Conservation (phyloP, 2,329 filamentous ascomycete genomes). For the Drechslerella coelobrocha region DNA sequence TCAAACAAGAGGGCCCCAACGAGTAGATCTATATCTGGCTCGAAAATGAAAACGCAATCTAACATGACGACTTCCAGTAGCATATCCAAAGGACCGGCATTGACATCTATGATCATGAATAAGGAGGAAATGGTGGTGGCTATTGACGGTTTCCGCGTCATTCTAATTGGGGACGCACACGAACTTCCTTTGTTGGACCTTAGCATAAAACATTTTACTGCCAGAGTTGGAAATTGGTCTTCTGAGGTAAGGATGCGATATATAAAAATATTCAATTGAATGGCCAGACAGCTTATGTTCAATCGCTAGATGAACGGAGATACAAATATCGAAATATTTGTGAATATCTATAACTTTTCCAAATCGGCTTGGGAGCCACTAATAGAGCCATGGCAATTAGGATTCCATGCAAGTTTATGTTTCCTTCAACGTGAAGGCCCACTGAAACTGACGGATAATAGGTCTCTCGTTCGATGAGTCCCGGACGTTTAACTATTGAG, state of each 20-base stretch:
- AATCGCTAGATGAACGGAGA: constrained; percentile 76
- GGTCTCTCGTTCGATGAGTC: constrained; percentile 60
- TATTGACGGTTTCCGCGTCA: constrained; percentile 85
- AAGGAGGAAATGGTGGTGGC: constrained; percentile 82
- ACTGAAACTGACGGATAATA: constrained; percentile 33
- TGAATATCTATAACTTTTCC: constrained; percentile 98
- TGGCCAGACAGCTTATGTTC: constrained; percentile 12
- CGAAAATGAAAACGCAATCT: constrained; percentile 58
- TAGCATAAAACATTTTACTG: constrained; percentile 86
- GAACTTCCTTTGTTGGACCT: constrained; percentile 94
- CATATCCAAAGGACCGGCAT: background rate
- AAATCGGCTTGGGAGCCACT: constrained; percentile 98
- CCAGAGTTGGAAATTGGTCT: constrained; percentile 89
- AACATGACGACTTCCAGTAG: constrained; percentile 58
- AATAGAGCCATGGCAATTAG: constrained; percentile 95
- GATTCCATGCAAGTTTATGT: constrained; percentile 80
- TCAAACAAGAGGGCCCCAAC: constrained; percentile 31
- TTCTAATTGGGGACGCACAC: constrained; percentile 93
- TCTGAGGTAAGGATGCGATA: constrained; percentile 51
- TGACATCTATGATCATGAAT: constrained; percentile 51
- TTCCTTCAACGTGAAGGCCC: background rate
- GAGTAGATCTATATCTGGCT: constrained; percentile 57
- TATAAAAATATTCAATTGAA: background rate
- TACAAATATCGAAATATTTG: constrained; percentile 87
- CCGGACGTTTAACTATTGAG: constrained; percentile 80